Evolutionary conservation across 225 moss, liverwort and hornwort species (phyloP).

Genomic region (Bryoerythrophyllum caledonicum): DNA sequence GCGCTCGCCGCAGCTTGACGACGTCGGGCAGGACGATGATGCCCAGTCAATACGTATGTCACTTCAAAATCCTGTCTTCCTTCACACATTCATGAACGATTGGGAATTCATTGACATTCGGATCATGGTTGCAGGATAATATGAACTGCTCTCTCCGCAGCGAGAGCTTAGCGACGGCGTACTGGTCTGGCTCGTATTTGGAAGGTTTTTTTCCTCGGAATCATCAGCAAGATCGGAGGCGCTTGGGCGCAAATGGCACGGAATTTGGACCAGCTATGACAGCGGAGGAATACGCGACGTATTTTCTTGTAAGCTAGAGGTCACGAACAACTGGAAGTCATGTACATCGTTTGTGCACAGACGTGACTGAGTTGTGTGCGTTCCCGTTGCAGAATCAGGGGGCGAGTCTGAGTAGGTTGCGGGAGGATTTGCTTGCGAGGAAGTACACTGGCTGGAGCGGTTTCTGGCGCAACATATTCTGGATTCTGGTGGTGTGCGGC

Average conservation of each 20-base stretch:
- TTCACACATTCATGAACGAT: background rate
- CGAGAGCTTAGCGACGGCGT: conserved; percentile 16
- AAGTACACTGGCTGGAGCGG: conserved; percentile 77
- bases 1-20: conserved; percentile 46
- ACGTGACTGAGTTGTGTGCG: background rate
- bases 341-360: too few species aligned
- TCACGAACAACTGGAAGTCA: too few species aligned
- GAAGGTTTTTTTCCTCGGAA: background rate
- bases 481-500: conserved; percentile 70
- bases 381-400: conserved; percentile 39
- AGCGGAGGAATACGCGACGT: conserved; percentile 58
- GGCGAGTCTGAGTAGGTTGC: conserved; percentile 33
- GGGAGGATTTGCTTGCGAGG: conserved; percentile 39
- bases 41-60: conserved; percentile 27
- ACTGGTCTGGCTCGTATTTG: conserved; percentile 14
- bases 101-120: background rate
- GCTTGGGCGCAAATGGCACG: conserved; percentile 63
- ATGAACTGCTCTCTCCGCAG: conserved; percentile 26
- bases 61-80: background rate
- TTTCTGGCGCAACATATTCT: conserved; percentile 81
- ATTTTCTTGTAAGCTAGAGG: conserved; percentile 47
- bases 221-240: conserved; percentile 41
- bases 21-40: conserved; percentile 28
- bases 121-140: conserved; percentile 33
- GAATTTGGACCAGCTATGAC: conserved; percentile 74